A percentile compares a stretch with the other conserved stretches of the same genome.
Conservation (phyloP, 495 filamentous ascomycete species). For the Podospora conica region DNA sequence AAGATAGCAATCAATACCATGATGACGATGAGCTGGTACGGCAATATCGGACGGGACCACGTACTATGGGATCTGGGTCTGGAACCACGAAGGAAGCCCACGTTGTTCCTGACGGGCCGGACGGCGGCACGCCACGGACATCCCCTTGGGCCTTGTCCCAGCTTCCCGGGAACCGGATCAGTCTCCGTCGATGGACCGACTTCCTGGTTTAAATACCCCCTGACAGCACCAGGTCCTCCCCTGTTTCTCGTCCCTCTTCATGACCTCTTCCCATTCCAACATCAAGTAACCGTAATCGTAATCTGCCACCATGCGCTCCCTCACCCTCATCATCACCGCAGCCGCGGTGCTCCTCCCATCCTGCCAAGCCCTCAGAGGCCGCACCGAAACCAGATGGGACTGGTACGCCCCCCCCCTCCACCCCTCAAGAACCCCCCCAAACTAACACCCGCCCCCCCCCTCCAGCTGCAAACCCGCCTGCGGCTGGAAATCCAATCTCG, state of each 20-base stretch:
- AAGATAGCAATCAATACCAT: no score
- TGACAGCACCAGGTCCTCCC: neutral
- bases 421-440: neutral
- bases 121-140: neutral
- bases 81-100: neutral
- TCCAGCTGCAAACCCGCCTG: constrained; percentile 21
- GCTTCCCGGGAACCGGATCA: no score
- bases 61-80: neutral
- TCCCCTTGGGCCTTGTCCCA: neutral
- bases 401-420: constrained; percentile 1
- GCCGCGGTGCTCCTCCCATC: neutral
- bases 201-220: neutral
- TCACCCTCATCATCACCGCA: neutral
- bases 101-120: neutral
- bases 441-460: neutral
- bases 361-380: neutral
- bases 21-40: no score
- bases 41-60: neutral
- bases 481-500: constrained; percentile 11
- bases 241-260: neutral
- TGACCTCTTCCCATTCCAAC: neutral
- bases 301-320: neutral
- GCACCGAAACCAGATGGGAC: constrained; percentile 16
- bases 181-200: no score
- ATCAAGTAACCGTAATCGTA: neutral